These are phyloP conservation scores for Petunia secreta DNA, from an alignment of 257 asterid species.

Conservation along the genomic window DNA sequence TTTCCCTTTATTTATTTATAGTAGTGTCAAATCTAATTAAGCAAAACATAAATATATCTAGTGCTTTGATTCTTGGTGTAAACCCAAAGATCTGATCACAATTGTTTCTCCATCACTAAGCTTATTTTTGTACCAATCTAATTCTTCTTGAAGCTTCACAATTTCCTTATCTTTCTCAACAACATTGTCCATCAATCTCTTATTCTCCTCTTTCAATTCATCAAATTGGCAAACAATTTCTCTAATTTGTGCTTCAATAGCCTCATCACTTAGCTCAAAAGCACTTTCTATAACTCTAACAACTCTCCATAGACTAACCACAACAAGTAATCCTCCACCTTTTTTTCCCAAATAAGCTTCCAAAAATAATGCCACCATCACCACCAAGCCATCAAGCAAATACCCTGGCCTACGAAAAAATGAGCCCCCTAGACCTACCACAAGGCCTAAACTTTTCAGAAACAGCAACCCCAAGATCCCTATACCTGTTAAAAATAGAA, in stretches of 20 bases:
- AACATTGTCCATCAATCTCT: constrained; percentile 29
- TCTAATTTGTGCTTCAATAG: constrained; percentile 38
- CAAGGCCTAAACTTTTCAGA: constrained; percentile 28
- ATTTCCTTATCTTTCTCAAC: constrained; percentile 39
- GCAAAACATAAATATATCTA: too few relatives aligned
- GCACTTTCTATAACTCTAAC: constrained; percentile 44
- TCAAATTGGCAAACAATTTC: constrained; percentile 36
- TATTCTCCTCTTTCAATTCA: constrained; percentile 34
- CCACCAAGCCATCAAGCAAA: constrained; percentile 36
- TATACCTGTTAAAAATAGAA: background rate
- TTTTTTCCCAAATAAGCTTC: constrained; percentile 33
- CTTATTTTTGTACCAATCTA: background rate
- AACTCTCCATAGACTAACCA: constrained; percentile 44
- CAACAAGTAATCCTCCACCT: constrained; percentile 42
- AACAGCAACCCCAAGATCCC: constrained; percentile 30
- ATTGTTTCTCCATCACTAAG: background rate
- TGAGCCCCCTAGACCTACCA: constrained; percentile 28
- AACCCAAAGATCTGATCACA: background rate
- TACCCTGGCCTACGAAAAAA: constrained; percentile 34
- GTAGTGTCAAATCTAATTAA: too few relatives aligned
- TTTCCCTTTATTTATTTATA: too few relatives aligned
- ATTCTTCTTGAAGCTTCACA: constrained; percentile 28
- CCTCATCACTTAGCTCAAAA: constrained; percentile 43
- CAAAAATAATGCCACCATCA: constrained; percentile 38
- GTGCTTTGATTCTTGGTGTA: too few relatives aligned